These are phyloP conservation scores for Botrytis deweyae DNA, from an alignment of 2,329 filamentous ascomycete species.

Conservation along the genomic window DNA sequence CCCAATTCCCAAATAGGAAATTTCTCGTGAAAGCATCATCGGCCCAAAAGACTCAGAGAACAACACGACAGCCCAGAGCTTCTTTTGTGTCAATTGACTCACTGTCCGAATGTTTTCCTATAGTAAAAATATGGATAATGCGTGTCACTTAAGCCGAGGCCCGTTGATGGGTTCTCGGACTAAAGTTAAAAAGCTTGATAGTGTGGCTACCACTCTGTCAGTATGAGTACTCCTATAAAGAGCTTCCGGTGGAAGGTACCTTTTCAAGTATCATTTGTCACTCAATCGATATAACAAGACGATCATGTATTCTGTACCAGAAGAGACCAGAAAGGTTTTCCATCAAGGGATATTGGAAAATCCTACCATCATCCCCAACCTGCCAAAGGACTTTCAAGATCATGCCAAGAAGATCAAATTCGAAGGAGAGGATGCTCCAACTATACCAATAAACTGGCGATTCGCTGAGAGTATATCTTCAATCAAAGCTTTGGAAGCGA, in stretches of 20 bases:
- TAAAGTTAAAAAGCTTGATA: neutral
- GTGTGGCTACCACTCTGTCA: neutral
- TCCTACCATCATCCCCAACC: neutral
- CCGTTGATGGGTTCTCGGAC: neutral
- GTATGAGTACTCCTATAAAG: neutral
- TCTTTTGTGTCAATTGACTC: neutral
- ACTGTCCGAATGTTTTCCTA: neutral
- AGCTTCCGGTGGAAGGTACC: neutral
- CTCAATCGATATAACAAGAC: neutral
- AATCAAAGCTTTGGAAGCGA: conserved; percentile 50
- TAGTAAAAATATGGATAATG: neutral
- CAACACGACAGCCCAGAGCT: neutral
- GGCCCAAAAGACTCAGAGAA: neutral
- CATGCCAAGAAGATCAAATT: conserved; percentile 40
- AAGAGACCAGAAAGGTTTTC: conserved; percentile 6
- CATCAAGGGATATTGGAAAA: conserved; percentile 1
- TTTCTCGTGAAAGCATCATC: neutral
- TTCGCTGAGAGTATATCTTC: conserved; percentile 54
- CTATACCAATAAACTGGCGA: conserved; percentile 55
- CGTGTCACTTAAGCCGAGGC: neutral
- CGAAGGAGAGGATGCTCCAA: conserved; percentile 45
- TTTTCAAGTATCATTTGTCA: neutral
- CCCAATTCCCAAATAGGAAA: neutral
- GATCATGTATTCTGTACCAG: conserved; percentile 14
- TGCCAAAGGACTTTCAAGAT: neutral